Conservation (phyloP, 2,329 filamentous ascomycete genomes). For the Bipolaris victoriae region DNA sequence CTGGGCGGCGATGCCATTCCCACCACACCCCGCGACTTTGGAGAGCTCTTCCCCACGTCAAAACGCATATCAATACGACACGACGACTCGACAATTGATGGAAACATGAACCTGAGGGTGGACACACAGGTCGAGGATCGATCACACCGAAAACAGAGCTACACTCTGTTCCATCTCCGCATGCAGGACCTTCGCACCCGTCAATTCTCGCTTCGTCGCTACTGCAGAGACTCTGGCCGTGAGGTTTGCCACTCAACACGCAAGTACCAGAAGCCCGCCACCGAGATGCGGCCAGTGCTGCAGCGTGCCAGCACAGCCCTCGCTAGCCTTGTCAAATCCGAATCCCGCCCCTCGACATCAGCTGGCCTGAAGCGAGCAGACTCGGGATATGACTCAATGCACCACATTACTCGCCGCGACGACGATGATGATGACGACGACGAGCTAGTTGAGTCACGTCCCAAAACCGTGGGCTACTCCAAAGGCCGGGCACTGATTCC, state of each 20-base stretch:
- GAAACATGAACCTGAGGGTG: constrained; percentile 94
- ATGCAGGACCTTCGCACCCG: constrained; percentile 90
- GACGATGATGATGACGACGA: constrained; percentile 22
- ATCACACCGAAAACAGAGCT: constrained; percentile 65
- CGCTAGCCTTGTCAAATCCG: constrained; percentile 62
- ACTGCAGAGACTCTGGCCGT: constrained; percentile 89
- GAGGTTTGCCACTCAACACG: constrained; percentile 87
- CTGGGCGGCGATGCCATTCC: constrained; percentile 71
- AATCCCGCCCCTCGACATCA: constrained; percentile 53
- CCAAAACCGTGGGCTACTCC: constrained; percentile 43
- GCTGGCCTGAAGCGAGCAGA: constrained; percentile 61
- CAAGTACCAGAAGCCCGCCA: constrained; percentile 65
- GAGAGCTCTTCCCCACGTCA: constrained; percentile 82
- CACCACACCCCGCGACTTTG: constrained; percentile 82
- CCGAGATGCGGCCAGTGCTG: constrained; percentile 58
- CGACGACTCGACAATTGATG: constrained; percentile 87
- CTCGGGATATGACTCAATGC: constrained; percentile 63
- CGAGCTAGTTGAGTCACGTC: constrained; percentile 32
- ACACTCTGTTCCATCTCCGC: constrained; percentile 88
- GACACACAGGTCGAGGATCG: constrained; percentile 73
- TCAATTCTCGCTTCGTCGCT: constrained; percentile 88
- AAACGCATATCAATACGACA: constrained; percentile 83
- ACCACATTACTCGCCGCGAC: constrained; percentile 24
- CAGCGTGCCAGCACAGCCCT: constrained; percentile 67
- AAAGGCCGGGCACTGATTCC: constrained; percentile 56